Conservation (phyloP, 2,329 filamentous ascomycete species). For the Aspergillus clavatus region DNA sequence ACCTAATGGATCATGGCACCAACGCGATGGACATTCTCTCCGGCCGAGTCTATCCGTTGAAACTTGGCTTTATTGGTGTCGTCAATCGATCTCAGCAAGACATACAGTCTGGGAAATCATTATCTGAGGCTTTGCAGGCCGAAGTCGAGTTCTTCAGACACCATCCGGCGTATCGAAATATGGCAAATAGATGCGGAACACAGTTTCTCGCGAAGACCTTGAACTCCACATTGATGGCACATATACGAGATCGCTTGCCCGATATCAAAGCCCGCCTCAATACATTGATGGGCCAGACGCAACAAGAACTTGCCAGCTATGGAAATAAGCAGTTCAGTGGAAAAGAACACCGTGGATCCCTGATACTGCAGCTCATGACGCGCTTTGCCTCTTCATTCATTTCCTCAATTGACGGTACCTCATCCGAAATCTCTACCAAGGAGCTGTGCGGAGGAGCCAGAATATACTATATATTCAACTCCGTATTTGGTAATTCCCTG, state of each 20-base stretch:
- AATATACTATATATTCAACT: conserved; percentile 99
- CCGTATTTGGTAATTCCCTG: conserved; percentile 92
- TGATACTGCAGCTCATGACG: conserved; percentile 96
- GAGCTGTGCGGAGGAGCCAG: conserved; percentile 90
- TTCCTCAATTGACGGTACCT: conserved; percentile 96
- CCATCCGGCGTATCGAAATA: conserved; percentile 95
- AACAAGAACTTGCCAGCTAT: conserved; percentile 96
- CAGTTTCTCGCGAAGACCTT: conserved; percentile 91
- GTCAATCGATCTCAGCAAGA: conserved; percentile 98
- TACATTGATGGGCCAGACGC: conserved; percentile 98
- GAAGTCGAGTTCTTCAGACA: conserved; percentile 96
- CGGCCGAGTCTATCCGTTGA: conserved; percentile 90
- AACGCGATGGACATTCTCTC: conserved; percentile 98
- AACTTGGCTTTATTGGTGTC: conserved; percentile 95
- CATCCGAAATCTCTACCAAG: conserved; percentile 97
- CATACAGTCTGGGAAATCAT: conserved; percentile 92
- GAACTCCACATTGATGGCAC: conserved; percentile 90
- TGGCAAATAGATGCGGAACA: conserved; percentile 87
- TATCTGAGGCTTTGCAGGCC: conserved; percentile 82
- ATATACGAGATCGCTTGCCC: conserved; percentile 90
- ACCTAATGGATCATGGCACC: conserved; percentile 97
- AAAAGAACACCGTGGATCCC: conserved; percentile 89
- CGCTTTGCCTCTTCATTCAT: conserved; percentile 97
- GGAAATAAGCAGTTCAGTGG: conserved; percentile 97
- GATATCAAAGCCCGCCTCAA: conserved; percentile 98